These are phyloP conservation scores for Debaryomyces subglobosus DNA, from an alignment of 1,139 yeast species.

Conservation along the genomic window DNA sequence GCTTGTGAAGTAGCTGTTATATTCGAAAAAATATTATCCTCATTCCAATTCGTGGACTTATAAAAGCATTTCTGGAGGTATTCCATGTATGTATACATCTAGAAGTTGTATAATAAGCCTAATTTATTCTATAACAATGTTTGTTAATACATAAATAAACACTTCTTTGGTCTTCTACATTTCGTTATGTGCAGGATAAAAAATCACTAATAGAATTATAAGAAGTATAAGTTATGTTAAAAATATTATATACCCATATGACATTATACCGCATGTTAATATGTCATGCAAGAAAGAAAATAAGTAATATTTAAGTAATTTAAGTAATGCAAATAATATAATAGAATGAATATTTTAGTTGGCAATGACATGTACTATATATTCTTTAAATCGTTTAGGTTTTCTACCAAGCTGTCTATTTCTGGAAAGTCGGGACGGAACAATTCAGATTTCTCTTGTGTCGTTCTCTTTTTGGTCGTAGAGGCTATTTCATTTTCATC, in stretches of 20 bases:
- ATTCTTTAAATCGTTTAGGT: slow-evolving; percentile 38
- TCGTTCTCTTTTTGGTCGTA: slow-evolving; percentile 27
- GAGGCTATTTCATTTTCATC: slow-evolving; percentile 53
- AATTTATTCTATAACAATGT: background rate
- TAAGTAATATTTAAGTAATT: background rate
- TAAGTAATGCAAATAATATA: too few relatives aligned
- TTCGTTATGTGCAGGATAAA: background rate
- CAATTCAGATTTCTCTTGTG: slow-evolving; percentile 57
- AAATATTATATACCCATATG: background rate
- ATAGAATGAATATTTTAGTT: too few relatives aligned
- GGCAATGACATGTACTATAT: slow-evolving; percentile 11
- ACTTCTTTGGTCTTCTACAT: background rate
- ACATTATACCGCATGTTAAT: background rate
- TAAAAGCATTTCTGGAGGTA: slow-evolving; percentile 75
- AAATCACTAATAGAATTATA: background rate
- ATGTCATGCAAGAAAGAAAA: background rate
- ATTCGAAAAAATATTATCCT: slow-evolving; percentile 74
- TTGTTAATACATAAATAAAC: slow-evolving; percentile 2
- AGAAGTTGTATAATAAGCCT: background rate
- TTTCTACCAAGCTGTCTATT: slow-evolving; percentile 43
- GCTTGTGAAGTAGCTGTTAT: slow-evolving; percentile 71
- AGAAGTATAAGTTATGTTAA: background rate
- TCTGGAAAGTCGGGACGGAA: slow-evolving; percentile 51
- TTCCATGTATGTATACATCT: slow-evolving; percentile 85
- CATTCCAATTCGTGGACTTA: slow-evolving; percentile 72